Base-by-base conservation (phyloP, 1,139 yeast genomes). In the Geotrichum europaeum region DNA sequence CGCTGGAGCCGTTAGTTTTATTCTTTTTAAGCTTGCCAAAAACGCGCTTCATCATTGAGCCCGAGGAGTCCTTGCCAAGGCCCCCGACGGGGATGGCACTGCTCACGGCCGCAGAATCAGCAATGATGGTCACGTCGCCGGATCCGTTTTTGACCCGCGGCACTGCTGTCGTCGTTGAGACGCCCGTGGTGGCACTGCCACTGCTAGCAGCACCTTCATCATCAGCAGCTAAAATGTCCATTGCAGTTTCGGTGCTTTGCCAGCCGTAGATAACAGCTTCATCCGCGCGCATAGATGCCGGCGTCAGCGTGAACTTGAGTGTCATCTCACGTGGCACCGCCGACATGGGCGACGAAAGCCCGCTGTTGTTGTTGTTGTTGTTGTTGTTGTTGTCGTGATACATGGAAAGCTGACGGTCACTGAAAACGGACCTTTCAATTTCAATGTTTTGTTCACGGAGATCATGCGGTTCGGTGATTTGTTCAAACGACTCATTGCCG, bases 241-340 rank as follows among this genome's bases (percentile, higher is more conserved):
- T 15, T 5, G n/a, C 18, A 4, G n/a, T 40, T 13, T 5, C 22
- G 2, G 47, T n/a, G n/a, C 20, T 60, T 56, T 69, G 72, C 73
- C 73, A 71, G 52, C 73, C 73, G 53, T 71, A 71, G 22, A 71
- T 62, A 24, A 66, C 61, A 47, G 68, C 69, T 56, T 71, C 73
- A 51, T 68, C 70, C 2, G 70, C 73, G 13, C 73, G 66, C 73
- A 71, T 71, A 0, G 69, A 62, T 2, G 71, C 65, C 4, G 74
- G 74, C 24, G 72, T 68, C 22, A 71, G 64, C 20, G 74, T 71
- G 55, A 71, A 64, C 57, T 69, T 70, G 53, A 71, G 68, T 4
- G 73, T 70, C 71, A 68, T 68, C 51, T 70, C 73, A 2, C 73
- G 64, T 4, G 67, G 67, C 1, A 57, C 62, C 13, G 62, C 60